These are phyloP conservation scores for Nakazawaea sp. DNA, from an alignment of 805 yeast genomes.

Conservation along the genomic window DNA sequence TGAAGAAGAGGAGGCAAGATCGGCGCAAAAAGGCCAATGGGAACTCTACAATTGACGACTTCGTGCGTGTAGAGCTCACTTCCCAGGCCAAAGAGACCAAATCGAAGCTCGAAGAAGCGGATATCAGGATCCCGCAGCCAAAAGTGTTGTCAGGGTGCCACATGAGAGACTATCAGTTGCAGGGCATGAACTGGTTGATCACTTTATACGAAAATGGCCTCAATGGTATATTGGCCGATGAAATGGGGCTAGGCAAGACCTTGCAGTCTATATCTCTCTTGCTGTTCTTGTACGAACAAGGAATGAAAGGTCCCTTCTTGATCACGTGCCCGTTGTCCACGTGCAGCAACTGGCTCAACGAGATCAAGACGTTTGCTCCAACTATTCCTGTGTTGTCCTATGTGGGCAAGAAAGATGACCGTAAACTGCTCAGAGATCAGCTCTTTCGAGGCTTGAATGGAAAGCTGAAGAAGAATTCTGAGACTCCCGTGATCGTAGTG, in stretches of 20 bases:
- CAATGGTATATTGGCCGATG: slow-evolving; percentile 94
- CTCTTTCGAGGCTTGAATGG: slow-evolving; percentile 12
- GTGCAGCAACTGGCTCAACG: slow-evolving; percentile 76
- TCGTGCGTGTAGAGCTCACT: slow-evolving; percentile 4
- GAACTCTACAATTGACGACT: slow-evolving; percentile 4
- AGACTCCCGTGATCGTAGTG: slow-evolving; percentile 46
- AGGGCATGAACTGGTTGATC: slow-evolving; percentile 87
- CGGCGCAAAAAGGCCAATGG: slow-evolving; percentile 11
- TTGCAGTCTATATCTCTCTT: slow-evolving; percentile 78
- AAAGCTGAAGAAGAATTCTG: slow-evolving; percentile 12
- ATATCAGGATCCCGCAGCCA: slow-evolving; percentile 37
- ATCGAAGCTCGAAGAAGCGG: slow-evolving; percentile 11
- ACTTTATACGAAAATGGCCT: slow-evolving; percentile 89
- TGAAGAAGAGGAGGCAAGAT: slow-evolving; percentile 17
- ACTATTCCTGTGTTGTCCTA: slow-evolving; percentile 53
- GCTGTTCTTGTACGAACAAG: slow-evolving; percentile 71
- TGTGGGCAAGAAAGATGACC: slow-evolving; percentile 53
- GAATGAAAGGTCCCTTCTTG: slow-evolving; percentile 70
- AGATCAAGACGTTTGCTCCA: slow-evolving; percentile 72
- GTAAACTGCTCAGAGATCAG: slow-evolving; percentile 35
- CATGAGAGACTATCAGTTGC: slow-evolving; percentile 79
- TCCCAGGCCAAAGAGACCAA: slow-evolving; percentile 15
- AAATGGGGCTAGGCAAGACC: slow-evolving; percentile 96
- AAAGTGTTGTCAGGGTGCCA: slow-evolving; percentile 44
- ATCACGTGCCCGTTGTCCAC: slow-evolving; percentile 82